Percentiles rank a stretch among this genome's conserved stretches.
These are phyloP conservation scores for Boletus barrowsii DNA, from an alignment of 768 basidiomycete genomes.

Conservation along the genomic window DNA sequence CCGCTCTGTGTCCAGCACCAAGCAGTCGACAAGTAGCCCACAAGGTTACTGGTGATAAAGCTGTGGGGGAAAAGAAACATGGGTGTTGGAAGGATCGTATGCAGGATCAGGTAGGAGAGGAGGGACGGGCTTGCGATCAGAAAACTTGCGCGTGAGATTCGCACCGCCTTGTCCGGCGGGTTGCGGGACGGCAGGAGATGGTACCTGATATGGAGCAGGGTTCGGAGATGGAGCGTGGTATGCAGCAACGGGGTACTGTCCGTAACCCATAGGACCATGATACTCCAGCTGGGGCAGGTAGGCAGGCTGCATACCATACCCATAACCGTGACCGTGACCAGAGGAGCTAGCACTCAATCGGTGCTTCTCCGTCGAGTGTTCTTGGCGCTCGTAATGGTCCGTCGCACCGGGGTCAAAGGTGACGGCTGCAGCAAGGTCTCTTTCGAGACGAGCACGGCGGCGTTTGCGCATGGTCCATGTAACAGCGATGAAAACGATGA, in stretches of 20 bases:
- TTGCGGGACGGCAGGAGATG: constrained; percentile 13
- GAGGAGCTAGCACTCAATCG: constrained; percentile 25
- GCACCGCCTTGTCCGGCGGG: constrained; percentile 24
- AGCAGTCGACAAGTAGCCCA: background rate
- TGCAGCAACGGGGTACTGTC: constrained; percentile 15
- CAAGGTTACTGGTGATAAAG: constrained; percentile 6
- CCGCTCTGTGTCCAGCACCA: background rate
- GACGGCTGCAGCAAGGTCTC: constrained; percentile 41
- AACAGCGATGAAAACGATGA: constrained; percentile 41
- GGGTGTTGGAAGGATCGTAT: constrained; percentile 22
- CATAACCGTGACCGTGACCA: constrained; percentile 24
- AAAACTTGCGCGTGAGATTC: constrained; percentile 34
- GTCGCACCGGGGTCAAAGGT: constrained; percentile 46
- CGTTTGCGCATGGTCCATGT: constrained; percentile 52
- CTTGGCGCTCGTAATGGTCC: constrained; percentile 27
- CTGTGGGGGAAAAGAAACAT: constrained; percentile 24
- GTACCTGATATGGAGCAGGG: constrained; percentile 6
- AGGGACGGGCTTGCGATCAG: constrained; percentile 34
- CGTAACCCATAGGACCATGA: constrained; percentile 17
- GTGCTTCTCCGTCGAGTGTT: constrained; percentile 17
- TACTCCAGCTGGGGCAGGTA: constrained; percentile 24
- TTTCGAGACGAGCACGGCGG: constrained; percentile 37
- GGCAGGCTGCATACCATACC: constrained; percentile 14
- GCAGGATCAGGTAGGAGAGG: constrained; percentile 21
- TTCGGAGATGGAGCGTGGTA: constrained; percentile 7